Percentiles rank a stretch among this genome's conserved stretches.
These are phyloP conservation scores for Hymenotorrendiella dingleyae DNA, from an alignment of 2,329 filamentous ascomycete genomes.

Conservation along the genomic window DNA sequence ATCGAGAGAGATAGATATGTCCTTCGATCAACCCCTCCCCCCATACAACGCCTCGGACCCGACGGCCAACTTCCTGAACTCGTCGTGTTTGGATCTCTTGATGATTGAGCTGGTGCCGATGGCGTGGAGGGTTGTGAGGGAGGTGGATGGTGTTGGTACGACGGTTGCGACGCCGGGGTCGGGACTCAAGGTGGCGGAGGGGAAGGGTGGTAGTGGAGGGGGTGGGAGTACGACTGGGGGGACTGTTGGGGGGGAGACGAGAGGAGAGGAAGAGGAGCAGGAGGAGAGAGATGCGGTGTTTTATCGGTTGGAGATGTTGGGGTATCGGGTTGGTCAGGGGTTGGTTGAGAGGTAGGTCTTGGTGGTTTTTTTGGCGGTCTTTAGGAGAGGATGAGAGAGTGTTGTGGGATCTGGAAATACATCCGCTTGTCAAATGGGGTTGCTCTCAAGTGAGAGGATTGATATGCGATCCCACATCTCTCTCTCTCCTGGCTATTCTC, in stretches of 20 bases:
- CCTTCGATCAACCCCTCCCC: slow-evolving; percentile 64
- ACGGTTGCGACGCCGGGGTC: background rate
- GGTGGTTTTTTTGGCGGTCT: background rate
- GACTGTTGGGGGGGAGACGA: slow-evolving; percentile 59
- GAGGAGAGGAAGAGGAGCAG: slow-evolving; percentile 55
- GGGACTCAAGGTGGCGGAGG: slow-evolving; percentile 1
- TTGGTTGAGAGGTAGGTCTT: slow-evolving; percentile 73
- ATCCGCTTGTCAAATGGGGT: background rate
- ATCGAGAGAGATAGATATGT: slow-evolving; percentile 45
- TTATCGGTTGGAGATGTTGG: slow-evolving; percentile 74
- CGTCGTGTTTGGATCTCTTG: slow-evolving; percentile 86
- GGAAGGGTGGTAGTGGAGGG: slow-evolving; percentile 22
- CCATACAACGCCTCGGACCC: slow-evolving; percentile 70
- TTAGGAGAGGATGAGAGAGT: too few relatives aligned
- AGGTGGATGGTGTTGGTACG: slow-evolving; percentile 33
- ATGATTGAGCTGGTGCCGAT: slow-evolving; percentile 96
- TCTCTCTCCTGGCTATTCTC: background rate
- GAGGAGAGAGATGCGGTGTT: slow-evolving; percentile 81
- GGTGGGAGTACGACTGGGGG: slow-evolving; percentile 66
- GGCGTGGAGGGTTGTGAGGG: slow-evolving; percentile 76
- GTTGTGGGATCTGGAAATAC: too few relatives aligned
- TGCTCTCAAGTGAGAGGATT: background rate
- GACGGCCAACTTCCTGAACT: slow-evolving; percentile 67
- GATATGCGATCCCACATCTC: background rate
- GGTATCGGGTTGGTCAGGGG: slow-evolving; percentile 88